Evolutionary conservation across 2,329 filamentous ascomycete species (phyloP).

Genomic region (Penicillium oxalicum): DNA sequence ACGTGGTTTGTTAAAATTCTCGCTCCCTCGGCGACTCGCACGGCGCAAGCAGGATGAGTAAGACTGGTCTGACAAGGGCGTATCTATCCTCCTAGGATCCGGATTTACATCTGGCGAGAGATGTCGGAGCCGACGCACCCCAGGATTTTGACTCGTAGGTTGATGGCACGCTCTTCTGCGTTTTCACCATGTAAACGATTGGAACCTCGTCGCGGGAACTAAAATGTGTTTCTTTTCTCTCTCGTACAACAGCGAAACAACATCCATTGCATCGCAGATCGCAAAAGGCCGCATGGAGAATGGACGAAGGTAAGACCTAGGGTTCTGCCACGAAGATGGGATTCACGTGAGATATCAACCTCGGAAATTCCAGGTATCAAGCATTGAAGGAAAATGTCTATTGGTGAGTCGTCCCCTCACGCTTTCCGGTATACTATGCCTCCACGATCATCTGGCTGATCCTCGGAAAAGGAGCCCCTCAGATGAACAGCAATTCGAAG

Average conservation of each 20-base stretch:
- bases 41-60: too few species aligned
- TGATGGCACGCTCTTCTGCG: too few species aligned
- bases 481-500: constrained; percentile 14
- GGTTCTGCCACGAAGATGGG: too few species aligned
- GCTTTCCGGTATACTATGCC: too few species aligned
- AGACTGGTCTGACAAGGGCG: too few species aligned
- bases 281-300: constrained; percentile 9
- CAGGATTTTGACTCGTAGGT: not conserved
- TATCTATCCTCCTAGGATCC: not conserved
- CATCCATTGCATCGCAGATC: constrained; percentile 9
- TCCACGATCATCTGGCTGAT: not conserved
- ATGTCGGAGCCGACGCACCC: not conserved
- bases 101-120: not conserved
- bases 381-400: constrained; percentile 12
- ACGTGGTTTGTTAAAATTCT: not conserved
- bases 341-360: too few species aligned
- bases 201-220: too few species aligned
- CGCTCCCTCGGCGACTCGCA: not conserved
- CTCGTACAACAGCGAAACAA: constrained; percentile 7
- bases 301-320: constrained; percentile 7
- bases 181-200: too few species aligned
- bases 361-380: constrained; percentile 7
- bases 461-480: constrained; percentile 7
- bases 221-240: too few species aligned
- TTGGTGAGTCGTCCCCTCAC: constrained; percentile 3